phyloP scores from a whole-genome alignment of 768 basidiomycete species.

The Fibroporia radiculosa region DNA sequence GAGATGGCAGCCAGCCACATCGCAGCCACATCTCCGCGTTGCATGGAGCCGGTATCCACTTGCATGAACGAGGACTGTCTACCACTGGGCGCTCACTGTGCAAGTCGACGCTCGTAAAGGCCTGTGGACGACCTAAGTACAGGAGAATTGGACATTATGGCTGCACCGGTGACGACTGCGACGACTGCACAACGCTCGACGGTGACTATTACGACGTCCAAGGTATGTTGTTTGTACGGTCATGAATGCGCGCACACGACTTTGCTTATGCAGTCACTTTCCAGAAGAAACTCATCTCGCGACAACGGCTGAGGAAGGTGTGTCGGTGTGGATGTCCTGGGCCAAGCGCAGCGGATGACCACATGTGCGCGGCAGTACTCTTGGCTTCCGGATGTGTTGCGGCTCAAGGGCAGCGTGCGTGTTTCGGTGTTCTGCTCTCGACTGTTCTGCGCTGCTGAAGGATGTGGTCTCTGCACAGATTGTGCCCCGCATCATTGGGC shows the following conservation, averaged over 20 bases:
- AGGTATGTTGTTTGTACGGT: background rate
- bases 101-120: background rate
- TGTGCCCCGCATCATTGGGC: constrained; percentile 64
- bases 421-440: background rate
- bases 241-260: too few species aligned
- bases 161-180: background rate
- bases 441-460: background rate
- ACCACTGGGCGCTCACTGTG: too few species aligned
- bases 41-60: too few species aligned
- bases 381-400: constrained; percentile 84
- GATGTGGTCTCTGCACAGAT: constrained; percentile 45
- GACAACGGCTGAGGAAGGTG: constrained; percentile 21
- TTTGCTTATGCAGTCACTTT: too few species aligned
- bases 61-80: too few species aligned
- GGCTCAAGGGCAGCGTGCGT: constrained; percentile 75
- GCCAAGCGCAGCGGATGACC: background rate
- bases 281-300: constrained; percentile 19
- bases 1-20: too few species aligned
- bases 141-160: constrained; percentile 1
- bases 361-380: constrained; percentile 47
- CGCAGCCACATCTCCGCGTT: too few species aligned
- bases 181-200: background rate
- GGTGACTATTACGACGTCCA: background rate
- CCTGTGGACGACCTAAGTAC: background rate
- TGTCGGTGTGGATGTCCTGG: constrained; percentile 4